Conservation (phyloP, 2,329 filamentous ascomycete species). For the Diaporthe amygdali region DNA sequence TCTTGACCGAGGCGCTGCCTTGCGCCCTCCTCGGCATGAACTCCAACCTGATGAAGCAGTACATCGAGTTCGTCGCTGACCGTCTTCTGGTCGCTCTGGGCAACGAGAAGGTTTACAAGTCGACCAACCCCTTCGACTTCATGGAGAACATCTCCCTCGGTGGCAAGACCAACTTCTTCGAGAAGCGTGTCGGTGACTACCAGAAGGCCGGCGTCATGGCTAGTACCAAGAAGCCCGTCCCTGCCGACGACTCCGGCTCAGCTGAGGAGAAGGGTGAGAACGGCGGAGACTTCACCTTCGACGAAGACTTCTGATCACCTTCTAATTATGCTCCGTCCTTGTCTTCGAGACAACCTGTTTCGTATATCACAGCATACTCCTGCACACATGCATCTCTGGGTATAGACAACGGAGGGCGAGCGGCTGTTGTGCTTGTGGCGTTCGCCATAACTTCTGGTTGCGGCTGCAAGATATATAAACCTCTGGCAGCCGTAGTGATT, state of each 20-base stretch:
- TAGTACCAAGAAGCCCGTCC: constrained; percentile 74
- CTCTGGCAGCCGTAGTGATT: constrained; percentile 1
- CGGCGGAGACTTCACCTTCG: constrained; percentile 86
- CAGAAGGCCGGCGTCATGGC: constrained; percentile 99
- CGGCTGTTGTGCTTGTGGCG: background rate
- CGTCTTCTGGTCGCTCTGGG: constrained; percentile 91
- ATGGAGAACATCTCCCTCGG: constrained; percentile 99
- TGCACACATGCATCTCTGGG: constrained; percentile 18
- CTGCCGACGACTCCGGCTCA: constrained; percentile 47
- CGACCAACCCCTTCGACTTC: constrained; percentile 97
- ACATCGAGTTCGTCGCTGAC: constrained; percentile 99
- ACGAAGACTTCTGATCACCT: constrained; percentile 87
- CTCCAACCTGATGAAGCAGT: constrained; percentile 95
- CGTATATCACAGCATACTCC: constrained; percentile 10
- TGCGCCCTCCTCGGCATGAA: constrained; percentile 98
- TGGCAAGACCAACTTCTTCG: constrained; percentile 99
- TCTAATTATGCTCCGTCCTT: constrained; percentile 22
- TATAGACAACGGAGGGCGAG: constrained; percentile 21
- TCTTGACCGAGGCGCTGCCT: constrained; percentile 93
- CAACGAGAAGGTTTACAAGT: constrained; percentile 92
- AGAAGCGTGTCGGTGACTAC: constrained; percentile 99
- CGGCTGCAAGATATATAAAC: background rate
- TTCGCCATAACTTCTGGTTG: constrained; percentile 10
- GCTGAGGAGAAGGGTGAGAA: constrained; percentile 62
- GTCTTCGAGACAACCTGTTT: background rate